Conservation (phyloP, 106 monocot species). For the Vanilla planifolia region DNA sequence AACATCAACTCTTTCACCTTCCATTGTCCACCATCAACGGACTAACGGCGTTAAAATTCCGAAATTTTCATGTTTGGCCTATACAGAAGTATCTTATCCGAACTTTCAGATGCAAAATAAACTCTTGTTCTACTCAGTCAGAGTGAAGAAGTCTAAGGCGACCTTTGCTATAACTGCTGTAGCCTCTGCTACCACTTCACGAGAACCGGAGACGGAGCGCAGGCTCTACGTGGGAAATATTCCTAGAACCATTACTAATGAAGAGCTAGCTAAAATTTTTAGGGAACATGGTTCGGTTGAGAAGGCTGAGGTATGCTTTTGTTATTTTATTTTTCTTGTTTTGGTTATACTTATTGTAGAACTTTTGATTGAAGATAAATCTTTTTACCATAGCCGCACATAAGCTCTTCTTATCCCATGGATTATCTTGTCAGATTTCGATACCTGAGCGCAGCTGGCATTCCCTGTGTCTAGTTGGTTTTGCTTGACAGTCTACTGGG, state of each 20-base stretch:
- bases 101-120: not conserved
- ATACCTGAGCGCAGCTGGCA: too few species aligned
- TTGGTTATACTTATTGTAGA: too few species aligned
- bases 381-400: too few species aligned
- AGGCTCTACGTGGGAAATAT: conserved; percentile 93
- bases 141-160: conserved; percentile 1
- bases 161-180: conserved; percentile 16
- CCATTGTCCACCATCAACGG: not conserved
- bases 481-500: too few species aligned
- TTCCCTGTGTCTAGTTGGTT: too few species aligned
- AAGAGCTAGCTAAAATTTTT: conserved; percentile 64
- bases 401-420: too few species aligned
- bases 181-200: conserved; percentile 6
- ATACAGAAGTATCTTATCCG: not conserved
- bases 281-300: conserved; percentile 77
- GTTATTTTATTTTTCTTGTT: not conserved
- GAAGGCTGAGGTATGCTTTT: conserved; percentile 74
- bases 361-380: too few species aligned
- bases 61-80: not conserved
- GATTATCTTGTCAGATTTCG: too few species aligned
- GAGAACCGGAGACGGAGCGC: conserved; percentile 36
- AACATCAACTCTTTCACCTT: conserved; percentile 1
- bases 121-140: not conserved
- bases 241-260: conserved; percentile 54
- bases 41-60: not conserved